Evolutionary conservation across 2,329 filamentous ascomycete species (phyloP).

Genomic region (Neophaeococcomyces aloes): DNA sequence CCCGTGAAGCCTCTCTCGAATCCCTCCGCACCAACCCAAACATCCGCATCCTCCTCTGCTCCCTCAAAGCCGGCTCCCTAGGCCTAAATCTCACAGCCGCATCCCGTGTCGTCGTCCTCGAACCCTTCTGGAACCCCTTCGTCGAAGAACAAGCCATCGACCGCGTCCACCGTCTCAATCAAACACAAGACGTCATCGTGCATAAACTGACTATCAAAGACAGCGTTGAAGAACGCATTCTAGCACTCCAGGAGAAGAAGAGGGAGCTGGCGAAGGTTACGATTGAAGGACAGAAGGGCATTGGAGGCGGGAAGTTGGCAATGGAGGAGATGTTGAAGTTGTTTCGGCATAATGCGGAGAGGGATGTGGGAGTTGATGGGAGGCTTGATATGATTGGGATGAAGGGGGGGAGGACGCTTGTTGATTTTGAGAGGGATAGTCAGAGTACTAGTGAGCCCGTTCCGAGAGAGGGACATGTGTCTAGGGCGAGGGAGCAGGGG

Average conservation of each 20-base stretch:
- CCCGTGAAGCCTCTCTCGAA: conserved; percentile 74
- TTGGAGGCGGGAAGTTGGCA: conserved; percentile 64
- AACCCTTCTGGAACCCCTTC: conserved; percentile 99
- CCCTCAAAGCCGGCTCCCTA: conserved; percentile 82
- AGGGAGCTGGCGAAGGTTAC: conserved; percentile 81
- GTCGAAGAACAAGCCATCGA: conserved; percentile 99
- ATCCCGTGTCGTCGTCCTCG: conserved; percentile 83
- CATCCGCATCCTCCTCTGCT: conserved; percentile 80
- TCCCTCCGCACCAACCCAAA: conserved; percentile 62
- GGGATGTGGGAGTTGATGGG: conserved; percentile 26
- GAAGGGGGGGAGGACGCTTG: conserved; percentile 8
- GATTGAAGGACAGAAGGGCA: conserved; percentile 61
- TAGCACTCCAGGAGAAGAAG: conserved; percentile 92
- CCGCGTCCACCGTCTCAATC: conserved; percentile 93
- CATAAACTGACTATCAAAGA: conserved; percentile 84
- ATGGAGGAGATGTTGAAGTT: conserved; percentile 89
- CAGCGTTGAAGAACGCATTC: conserved; percentile 85
- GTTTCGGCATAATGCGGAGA: conserved; percentile 62
- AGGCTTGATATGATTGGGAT: conserved; percentile 13
- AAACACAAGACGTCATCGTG: conserved; percentile 86
- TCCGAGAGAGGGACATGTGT: not conserved
- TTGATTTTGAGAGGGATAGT: conserved; percentile 5
- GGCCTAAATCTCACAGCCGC: conserved; percentile 92
- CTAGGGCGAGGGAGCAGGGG: not conserved
- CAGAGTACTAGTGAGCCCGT: not conserved